These are phyloP conservation scores for Picea sitchensis DNA, from an alignment of 75 land plant species.

Conservation along the genomic window DNA sequence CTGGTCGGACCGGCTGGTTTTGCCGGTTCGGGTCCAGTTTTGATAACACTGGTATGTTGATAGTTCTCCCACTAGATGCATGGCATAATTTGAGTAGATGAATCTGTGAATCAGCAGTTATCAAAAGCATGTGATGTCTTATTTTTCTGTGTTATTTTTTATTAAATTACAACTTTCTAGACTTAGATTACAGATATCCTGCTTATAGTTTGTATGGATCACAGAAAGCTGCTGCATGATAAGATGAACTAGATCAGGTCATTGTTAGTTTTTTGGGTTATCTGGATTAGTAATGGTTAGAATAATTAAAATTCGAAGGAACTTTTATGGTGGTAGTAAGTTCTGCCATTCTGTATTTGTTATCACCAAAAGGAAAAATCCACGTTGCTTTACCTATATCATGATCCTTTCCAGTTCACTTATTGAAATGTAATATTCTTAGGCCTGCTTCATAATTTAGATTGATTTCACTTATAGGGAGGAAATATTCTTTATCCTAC, in stretches of 20 bases:
- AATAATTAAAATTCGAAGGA: not conserved
- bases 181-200: not conserved
- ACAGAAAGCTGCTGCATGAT: not conserved
- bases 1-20: no score
- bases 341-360: not conserved
- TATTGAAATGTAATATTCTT: no score
- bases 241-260: not conserved
- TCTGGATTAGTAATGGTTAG: no score
- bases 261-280: not conserved
- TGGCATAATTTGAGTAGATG: not conserved
- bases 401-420: not conserved
- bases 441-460: no score
- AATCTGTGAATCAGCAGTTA: not conserved
- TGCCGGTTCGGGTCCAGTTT: no score
- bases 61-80: no score
- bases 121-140: not conserved
- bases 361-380: not conserved
- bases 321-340: not conserved
- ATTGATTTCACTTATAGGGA: not conserved
- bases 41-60: no score
- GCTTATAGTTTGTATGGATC: not conserved
- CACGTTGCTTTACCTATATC: not conserved
- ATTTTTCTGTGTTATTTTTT: not conserved
- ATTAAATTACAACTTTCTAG: not conserved
- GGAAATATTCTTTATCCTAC: not conserved